phyloP scores from a whole-genome alignment of 2,329 filamentous ascomycete species.

The Nemania sp. region DNA sequence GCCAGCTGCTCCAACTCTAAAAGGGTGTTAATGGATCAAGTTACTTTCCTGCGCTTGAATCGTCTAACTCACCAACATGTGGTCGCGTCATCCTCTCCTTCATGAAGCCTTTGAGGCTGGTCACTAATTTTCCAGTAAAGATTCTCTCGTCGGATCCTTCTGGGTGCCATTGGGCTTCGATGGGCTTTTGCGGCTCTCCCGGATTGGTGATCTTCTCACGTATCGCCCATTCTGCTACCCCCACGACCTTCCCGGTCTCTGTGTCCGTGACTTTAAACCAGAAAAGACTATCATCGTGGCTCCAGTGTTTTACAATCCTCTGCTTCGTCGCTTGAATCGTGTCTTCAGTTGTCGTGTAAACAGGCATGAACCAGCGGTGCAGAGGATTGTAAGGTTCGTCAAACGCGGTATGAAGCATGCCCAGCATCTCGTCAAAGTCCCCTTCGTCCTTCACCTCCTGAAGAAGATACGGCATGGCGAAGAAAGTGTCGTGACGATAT shows the following conservation, averaged over 20 bases:
- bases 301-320: constrained; percentile 21
- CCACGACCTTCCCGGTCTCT: constrained; percentile 17
- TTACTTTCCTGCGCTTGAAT: not conserved
- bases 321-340: constrained; percentile 17
- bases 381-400: constrained; percentile 25
- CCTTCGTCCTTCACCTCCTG: constrained; percentile 20
- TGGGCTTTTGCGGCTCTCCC: constrained; percentile 12
- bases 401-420: constrained; percentile 22
- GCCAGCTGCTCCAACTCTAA: constrained; percentile 24
- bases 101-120: constrained; percentile 21
- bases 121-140: constrained; percentile 21
- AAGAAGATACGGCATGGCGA: constrained; percentile 7
- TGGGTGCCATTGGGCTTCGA: constrained; percentile 22
- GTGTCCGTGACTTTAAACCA: constrained; percentile 22
- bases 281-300: constrained; percentile 1
- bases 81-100: constrained; percentile 25
- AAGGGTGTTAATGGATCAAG: not conserved
- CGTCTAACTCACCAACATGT: constrained; percentile 20
- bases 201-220: not conserved
- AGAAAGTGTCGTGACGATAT: too few species aligned
- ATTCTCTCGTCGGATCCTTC: constrained; percentile 22
- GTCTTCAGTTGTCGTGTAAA: constrained; percentile 22
- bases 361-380: constrained; percentile 26
- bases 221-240: constrained; percentile 24
- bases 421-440: constrained; percentile 24